Base-by-base conservation (phyloP, 192 early-diverging fungal species). In the Lunasporangiospora selenospora region DNA sequence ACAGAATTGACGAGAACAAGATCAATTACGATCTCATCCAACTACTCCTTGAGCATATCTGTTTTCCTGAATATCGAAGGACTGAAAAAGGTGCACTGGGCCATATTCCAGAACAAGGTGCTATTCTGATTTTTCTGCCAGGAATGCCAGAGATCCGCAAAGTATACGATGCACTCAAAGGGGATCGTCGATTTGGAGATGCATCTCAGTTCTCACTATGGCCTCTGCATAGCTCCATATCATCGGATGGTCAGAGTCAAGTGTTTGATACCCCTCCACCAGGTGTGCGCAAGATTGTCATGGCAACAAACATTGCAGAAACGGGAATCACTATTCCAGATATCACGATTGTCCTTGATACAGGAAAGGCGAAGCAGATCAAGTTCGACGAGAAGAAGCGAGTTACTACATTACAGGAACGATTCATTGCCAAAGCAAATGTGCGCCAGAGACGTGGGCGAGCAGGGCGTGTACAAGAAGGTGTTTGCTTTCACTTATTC, bases 261-360 rank as follows among this genome's bases (percentile, higher is more conserved):
- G 91, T 94, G 13, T 94, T 94, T 66, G 77, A 78, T 51, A 53
- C 58, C 0, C 69, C 84, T 0, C 63, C 75, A 2, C 51, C 55
- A 8, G 82, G 84, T 5, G 49, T 80, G 10, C 62, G 90, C 19
- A 93, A 93, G 64, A 80, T 93, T 45, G 88, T 93, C 10, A 58
- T 93, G 15, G 77, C 87, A 6, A 93, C 92, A 23, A 93, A 93
- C 43, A 87, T 93, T 52, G 92, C 92, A 10, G 92, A 93, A 69
- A 93, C 92, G 0, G 87, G 90, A 60, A 89, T 93, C 53, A 93
- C 92, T 5, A 90, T 93, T 18, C 84, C 86, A 3, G 93, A 94
- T 77, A 88, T 92, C 7, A 89, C 89, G 1, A 84, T 84, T 57
- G 90, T 93, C 2, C 83, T 94, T 61, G 93, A 94, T 61, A 81